Base-by-base conservation (phyloP, 2,329 filamentous ascomycete species). In the Lecanoromycetidae sp. region DNA sequence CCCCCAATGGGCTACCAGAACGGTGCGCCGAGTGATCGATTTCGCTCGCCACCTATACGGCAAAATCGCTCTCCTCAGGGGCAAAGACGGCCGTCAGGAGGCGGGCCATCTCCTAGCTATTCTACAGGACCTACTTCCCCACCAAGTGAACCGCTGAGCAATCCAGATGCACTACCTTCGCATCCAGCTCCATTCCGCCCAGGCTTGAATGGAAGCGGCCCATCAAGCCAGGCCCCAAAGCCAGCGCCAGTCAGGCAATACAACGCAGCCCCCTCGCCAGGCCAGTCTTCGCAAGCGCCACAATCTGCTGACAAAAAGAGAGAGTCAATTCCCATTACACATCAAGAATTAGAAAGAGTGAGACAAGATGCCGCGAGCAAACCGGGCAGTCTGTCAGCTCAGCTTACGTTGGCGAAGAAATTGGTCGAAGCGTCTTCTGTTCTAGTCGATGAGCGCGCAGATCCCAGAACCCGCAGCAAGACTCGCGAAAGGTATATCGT, bases 381-480 rank as follows among this genome's bases (percentile, higher is more conserved):
- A 51, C 79, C 87, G 0, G 72, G 73, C 25, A 87, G 95, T 55
- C 76, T 83, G 52, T 75, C 75, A 38, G 74, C 79, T 2, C 82
- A 84, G 12, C 69, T 98, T 47, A 69, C 71, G 8, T 71, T 94
- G 15, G 87, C 85, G 1, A 90, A 88, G 66, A 86, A 83, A 57
- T 70, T 95, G 4, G 79, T 94, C 1, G 87, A 95, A 66, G 91
- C 90, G 1, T 79, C 87, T 0, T 79, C 80, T 10, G 77, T 84
- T 4, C 74, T 98, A 1, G 78, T 87, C 2, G 84, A 87, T 55
- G 81, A 87, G 30, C 79, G 82, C 20, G 74, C 77, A 7, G 86
- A 91, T 57, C 72, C 80, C 2, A 76, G 72, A 47, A 71, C 74
- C 1, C 72, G 70, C 29, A 70, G 70, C 52, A 80, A 76, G 60